Conservation (phyloP, 139 green algal genomes). For the Coelastrella sp. region DNA sequence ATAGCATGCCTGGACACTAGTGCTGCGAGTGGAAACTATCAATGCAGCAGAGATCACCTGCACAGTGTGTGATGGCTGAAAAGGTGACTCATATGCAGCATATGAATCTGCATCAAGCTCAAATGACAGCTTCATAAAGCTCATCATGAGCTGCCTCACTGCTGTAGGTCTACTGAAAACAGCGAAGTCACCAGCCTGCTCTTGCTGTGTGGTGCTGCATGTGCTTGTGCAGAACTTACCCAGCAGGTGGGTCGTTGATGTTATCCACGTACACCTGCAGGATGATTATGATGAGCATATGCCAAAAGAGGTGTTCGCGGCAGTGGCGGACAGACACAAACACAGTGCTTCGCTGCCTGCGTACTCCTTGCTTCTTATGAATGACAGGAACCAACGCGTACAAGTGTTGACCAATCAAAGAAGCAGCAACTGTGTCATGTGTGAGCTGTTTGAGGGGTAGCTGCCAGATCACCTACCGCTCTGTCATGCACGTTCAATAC, state of each 20-base stretch:
- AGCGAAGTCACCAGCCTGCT: neutral
- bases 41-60: too few species aligned
- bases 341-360: neutral
- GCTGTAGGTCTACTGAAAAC: neutral
- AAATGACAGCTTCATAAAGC: too few species aligned
- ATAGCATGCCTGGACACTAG: too few species aligned
- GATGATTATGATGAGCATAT: neutral
- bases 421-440: neutral
- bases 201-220: neutral
- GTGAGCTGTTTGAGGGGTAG: neutral
- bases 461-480: neutral
- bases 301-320: neutral
- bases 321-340: neutral
- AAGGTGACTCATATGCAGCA: too few species aligned
- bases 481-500: slow-evolving; percentile 5
- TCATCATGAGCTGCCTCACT: neutral
- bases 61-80: too few species aligned
- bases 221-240: neutral
- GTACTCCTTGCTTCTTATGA: too few species aligned
- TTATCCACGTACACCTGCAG: slow-evolving; percentile 40
- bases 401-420: too few species aligned
- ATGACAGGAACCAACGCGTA: too few species aligned
- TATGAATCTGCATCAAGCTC: too few species aligned
- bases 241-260: neutral
- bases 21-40: too few species aligned